Conservation (phyloP, 345 rosid genomes). For the Boechera retrofracta region DNA sequence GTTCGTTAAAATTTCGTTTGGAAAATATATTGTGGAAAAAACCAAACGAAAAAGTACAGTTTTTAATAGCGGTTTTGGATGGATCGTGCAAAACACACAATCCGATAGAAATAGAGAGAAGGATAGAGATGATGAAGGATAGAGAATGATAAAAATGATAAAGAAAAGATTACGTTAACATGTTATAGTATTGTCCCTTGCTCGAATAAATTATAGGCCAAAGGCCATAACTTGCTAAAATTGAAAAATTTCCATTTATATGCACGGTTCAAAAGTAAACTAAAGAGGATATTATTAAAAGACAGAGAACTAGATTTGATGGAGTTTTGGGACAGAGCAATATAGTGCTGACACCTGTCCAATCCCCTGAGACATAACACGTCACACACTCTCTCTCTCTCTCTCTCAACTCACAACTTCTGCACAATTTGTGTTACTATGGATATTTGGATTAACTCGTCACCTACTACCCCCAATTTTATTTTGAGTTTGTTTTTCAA, state of each 20-base stretch:
- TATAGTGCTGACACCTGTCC: constrained; percentile 39
- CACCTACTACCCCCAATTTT: not conserved
- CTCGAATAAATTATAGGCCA: not conserved
- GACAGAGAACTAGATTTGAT: constrained; percentile 10
- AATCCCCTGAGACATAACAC: constrained; percentile 35
- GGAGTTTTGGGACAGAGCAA: constrained; percentile 37
- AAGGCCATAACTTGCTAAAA: not conserved
- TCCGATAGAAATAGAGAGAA: too few species aligned
- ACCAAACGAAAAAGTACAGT: too few species aligned
- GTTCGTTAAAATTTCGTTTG: too few species aligned
- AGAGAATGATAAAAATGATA: not conserved
- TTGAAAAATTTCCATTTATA: not conserved
- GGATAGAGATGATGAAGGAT: too few species aligned
- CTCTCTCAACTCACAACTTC: constrained; percentile 13
- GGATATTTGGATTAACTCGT: not conserved
- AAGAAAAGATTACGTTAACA: not conserved
- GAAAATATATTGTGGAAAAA: too few species aligned
- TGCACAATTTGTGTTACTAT: not conserved
- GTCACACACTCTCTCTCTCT: constrained; percentile 5
- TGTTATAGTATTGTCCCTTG: not conserved
- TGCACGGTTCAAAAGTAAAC: constrained; percentile 12
- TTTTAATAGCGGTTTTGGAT: too few species aligned
- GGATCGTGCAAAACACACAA: too few species aligned
- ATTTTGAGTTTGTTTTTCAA: not conserved
- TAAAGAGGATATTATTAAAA: constrained; percentile 19